Base-by-base conservation (phyloP, 1,139 yeast species). In the Saccharomyces hybrid region DNA sequence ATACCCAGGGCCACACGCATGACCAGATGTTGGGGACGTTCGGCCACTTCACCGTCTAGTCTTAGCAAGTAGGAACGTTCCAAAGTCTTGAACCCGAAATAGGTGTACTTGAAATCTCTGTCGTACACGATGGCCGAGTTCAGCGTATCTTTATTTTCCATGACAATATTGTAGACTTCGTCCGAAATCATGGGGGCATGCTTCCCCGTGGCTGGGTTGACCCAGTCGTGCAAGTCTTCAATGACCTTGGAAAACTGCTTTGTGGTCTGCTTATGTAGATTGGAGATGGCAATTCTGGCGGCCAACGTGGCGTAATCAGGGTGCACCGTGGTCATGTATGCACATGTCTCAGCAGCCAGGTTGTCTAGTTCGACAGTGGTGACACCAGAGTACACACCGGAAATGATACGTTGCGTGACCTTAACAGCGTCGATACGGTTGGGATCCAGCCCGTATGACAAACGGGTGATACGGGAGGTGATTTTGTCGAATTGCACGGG, bases 291-390 rank as follows among this genome's bases (percentile, higher is more conserved):
- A 62, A 93, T 87, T 75, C 99, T 84, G 49, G 98, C 98, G 54
- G 98, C 99, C 66, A 93, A 79, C 53, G 86, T 84, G 53, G 97
- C 97, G 66, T 93, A 93, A 74, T 93, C 99, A 38, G 99, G 98
- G 71, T 93, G 99, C 61, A 88, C 82, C 26, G 98, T 91, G 60
- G 97, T 91, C 97, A 93, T 88, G 70, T 88, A 88, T 52, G 99
- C 98, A 57, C 98, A 96, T 48, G 98, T 91, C 74, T 93, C 99
- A 52, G 99, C 98, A 51, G 99, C 98, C 65, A 93, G 79, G 73
- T 93, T 90, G 71, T 91, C 98, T 64, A 91, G 80, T 74, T 91
- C 98, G 61, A 88, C 82, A 56, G 99, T 93, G 67, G 93, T 90
- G 54, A 93, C 99, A 64, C 99, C 99, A 67, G 90, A 96, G 62